phyloP scores from a whole-genome alignment of 202 grass and related monocot genomes.

The Cymbopogon flexuosus region DNA sequence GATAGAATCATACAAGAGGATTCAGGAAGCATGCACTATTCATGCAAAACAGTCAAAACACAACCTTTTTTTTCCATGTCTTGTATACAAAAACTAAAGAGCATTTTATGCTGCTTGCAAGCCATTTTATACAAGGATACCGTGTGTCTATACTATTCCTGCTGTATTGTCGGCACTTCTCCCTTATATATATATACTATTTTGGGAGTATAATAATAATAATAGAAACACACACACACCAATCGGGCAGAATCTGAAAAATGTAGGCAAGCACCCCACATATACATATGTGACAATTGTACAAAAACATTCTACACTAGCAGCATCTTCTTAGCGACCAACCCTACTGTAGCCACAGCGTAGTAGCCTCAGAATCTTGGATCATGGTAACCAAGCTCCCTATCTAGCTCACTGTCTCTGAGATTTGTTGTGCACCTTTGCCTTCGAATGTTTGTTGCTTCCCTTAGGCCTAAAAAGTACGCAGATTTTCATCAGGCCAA shows the following conservation, averaged over 20 bases:
- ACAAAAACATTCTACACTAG: conserved; percentile 22
- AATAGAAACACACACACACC: not conserved
- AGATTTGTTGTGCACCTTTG: conserved; percentile 55
- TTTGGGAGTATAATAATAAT: not conserved
- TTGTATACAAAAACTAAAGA: conserved; percentile 1
- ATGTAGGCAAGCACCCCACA: conserved; percentile 1
- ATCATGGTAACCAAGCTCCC: not conserved
- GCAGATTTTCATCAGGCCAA: not conserved
- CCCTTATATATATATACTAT: not conserved
- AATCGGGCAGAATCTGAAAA: not conserved
- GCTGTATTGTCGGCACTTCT: not conserved
- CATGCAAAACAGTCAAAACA: not conserved
- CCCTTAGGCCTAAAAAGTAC: conserved; percentile 31
- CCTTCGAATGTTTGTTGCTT: conserved; percentile 24
- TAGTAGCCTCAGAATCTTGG: not conserved
- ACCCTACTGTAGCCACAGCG: not conserved
- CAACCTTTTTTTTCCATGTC: not conserved
- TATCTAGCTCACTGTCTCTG: conserved; percentile 5
- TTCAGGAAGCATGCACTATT: not conserved
- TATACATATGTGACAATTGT: conserved; percentile 22
- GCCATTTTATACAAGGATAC: not conserved
- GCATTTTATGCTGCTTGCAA: conserved; percentile 16
- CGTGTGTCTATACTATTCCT: not conserved
- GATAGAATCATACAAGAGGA: not conserved
- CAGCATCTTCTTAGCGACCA: not conserved